A percentile compares a stretch with the other conserved stretches of the same genome.
phyloP scores from a whole-genome alignment of 2,329 filamentous ascomycete genomes.

The Alternaria tenuissima region DNA sequence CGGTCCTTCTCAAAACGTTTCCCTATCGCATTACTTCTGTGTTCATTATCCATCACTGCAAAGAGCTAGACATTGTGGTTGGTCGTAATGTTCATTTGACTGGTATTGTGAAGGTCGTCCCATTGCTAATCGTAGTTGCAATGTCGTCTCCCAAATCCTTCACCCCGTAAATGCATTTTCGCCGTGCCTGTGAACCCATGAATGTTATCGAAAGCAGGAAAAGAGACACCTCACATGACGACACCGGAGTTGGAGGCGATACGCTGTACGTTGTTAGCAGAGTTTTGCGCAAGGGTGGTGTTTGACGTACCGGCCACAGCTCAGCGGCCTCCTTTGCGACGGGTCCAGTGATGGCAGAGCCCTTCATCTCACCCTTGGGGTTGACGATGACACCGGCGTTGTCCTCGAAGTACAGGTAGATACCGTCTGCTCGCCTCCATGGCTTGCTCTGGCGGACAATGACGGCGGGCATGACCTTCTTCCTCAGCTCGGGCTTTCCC shows the following conservation, averaged over 20 bases:
- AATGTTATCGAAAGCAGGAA: constrained; percentile 51
- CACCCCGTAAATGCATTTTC: constrained; percentile 52
- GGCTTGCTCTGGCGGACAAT: constrained; percentile 99
- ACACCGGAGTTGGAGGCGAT: constrained; percentile 99
- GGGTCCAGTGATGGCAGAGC: constrained; percentile 97
- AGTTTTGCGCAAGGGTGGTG: not conserved
- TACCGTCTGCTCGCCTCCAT: constrained; percentile 97
- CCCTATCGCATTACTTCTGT: not conserved
- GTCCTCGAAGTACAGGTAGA: constrained; percentile 99
- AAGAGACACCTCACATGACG: constrained; percentile 82
- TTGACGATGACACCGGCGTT: constrained; percentile 99
- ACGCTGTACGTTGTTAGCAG: constrained; percentile 69
- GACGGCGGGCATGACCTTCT: constrained; percentile 99
- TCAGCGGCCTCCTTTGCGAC: constrained; percentile 99
- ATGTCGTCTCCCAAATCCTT: constrained; percentile 46
- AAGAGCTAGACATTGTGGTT: constrained; percentile 17
- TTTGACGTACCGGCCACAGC: constrained; percentile 87
- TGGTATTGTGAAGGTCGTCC: constrained; percentile 46
- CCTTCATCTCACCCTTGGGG: constrained; percentile 99
- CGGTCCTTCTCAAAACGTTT: not conserved
- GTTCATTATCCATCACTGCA: constrained; percentile 7
- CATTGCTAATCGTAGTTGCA: constrained; percentile 48
- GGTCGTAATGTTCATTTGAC: constrained; percentile 45
- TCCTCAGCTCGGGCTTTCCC: constrained; percentile 99
- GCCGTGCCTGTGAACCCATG: constrained; percentile 50